These are phyloP conservation scores for Tulasnella sp. DNA, from an alignment of 768 basidiomycete genomes.

Conservation along the genomic window DNA sequence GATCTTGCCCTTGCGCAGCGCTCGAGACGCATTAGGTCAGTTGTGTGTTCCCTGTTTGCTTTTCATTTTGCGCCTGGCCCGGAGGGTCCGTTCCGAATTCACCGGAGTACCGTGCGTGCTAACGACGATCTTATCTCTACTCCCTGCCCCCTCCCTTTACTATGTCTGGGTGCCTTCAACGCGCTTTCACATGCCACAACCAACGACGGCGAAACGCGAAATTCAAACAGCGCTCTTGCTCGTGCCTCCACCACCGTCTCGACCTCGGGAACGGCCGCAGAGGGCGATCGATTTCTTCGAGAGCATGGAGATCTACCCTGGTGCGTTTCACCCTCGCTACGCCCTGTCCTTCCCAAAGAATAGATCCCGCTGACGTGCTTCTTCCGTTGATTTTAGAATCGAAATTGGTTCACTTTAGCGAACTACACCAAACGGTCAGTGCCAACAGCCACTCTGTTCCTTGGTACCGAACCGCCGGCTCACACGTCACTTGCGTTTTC, in stretches of 20 bases:
- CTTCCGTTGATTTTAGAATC: constrained; percentile 12
- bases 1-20: constrained; percentile 51
- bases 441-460: background rate
- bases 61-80: background rate
- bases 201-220: background rate
- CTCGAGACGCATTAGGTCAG: constrained; percentile 66
- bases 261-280: constrained; percentile 40
- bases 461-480: constrained; percentile 12
- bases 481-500: background rate
- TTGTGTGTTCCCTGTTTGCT: no score
- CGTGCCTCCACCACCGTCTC: constrained; percentile 40
- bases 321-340: constrained; percentile 33
- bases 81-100: background rate
- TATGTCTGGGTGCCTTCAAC: background rate
- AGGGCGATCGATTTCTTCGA: constrained; percentile 46
- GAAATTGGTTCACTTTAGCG: constrained; percentile 29
- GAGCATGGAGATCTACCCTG: constrained; percentile 48
- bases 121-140: constrained; percentile 10
- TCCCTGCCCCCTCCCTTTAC: background rate
- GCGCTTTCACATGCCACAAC: background rate
- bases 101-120: background rate
- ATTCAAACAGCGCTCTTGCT: constrained; percentile 41
- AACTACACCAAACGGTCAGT: constrained; percentile 30
- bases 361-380: background rate
- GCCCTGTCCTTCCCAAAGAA: no score